Evolutionary conservation across 1,284 basidiomycete species (phyloP), one percentile per base, ranked within the genome.

Genomic region (Austroboletus niveus): DNA sequence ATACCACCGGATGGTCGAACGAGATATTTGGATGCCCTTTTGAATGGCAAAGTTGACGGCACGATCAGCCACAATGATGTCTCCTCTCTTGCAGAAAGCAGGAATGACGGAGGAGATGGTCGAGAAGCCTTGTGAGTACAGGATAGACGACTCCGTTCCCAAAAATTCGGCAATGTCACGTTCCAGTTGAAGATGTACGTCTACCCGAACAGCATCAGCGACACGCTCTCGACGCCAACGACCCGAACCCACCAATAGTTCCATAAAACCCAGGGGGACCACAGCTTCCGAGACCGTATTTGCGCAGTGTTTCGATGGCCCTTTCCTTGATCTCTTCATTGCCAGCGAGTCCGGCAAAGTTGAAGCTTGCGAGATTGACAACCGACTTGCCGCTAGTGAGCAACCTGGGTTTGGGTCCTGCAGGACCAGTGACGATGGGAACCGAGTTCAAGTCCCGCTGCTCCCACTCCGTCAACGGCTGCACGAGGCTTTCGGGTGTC

Each of bases 181-280:
- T 72, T 99, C 97, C 55, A 98, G 76, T 45, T 89, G 79, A 66
- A 92, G 85, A 68, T 99, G 96, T 8, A 97, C 92, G 61, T 99
- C 96, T 94, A 56, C 20, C 17, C 11, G 24, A 27, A 45, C 17
- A 51, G 17, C 34, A 53, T 55, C 15, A 58, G 47, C 20, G 48
- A 48, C 8, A 35, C 11, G 17, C 6, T 40, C n/a, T 27, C 14
- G 7, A 42, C 7, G 38, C 24, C 36, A 42, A 15, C 73, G 70
- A 48, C 44, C 53, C 7, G 42, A n/a, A 69, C 80, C 44, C 55
- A 94, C 92, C 93, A 54, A 98, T 82, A 9, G 91, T 97, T 22
- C 97, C 97, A 71, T 99, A 99, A 75, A 99, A 99, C 8, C 95
- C 94, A 31, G 95, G 89, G 36, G 97, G 97, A 14, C 96, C 95